phyloP scores from a whole-genome alignment of 2,329 filamentous ascomycete species.

The Lasiodiplodia theobromae region DNA sequence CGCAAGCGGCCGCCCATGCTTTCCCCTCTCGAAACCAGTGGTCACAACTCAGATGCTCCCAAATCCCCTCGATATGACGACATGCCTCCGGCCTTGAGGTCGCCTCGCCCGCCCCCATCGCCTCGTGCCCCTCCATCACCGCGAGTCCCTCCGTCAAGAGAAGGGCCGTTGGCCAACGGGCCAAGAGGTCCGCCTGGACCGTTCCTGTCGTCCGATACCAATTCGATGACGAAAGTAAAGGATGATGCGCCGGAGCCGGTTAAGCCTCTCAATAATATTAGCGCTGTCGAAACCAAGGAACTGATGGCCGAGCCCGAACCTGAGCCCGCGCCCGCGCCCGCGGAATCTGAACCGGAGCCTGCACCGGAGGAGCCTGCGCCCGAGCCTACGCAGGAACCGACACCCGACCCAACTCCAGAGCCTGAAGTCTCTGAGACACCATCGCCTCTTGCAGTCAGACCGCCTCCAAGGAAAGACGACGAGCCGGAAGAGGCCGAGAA shows the following conservation, averaged over 20 bases:
- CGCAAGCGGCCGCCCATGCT: slow-evolving; percentile 73
- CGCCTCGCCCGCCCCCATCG: slow-evolving; percentile 18
- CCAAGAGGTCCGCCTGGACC: slow-evolving; percentile 26
- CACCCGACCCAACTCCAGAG: slow-evolving; percentile 30
- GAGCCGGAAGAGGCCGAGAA: slow-evolving; percentile 56
- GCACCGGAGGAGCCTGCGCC: slow-evolving; percentile 17
- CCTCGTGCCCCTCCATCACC: slow-evolving; percentile 26
- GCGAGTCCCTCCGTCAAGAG: slow-evolving; percentile 25
- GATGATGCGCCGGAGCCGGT: slow-evolving; percentile 2
- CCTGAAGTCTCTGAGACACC: slow-evolving; percentile 21
- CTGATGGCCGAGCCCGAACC: not conserved
- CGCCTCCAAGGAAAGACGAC: slow-evolving; percentile 52
- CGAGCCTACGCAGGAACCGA: slow-evolving; percentile 15
- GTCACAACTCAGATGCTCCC: slow-evolving; percentile 8
- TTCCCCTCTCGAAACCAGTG: slow-evolving; percentile 41
- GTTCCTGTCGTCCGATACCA: slow-evolving; percentile 25
- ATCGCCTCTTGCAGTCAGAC: slow-evolving; percentile 30
- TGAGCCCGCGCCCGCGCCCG: not conserved
- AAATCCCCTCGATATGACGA: slow-evolving; percentile 25
- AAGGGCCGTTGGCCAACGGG: slow-evolving; percentile 4
- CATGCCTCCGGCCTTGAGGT: slow-evolving; percentile 27
- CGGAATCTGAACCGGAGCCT: slow-evolving; percentile 27
- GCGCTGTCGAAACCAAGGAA: not conserved
- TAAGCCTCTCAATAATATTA: slow-evolving; percentile 23
- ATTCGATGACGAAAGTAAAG: slow-evolving; percentile 6